These are phyloP conservation scores for Candida mattraensis DNA, from an alignment of 805 yeast genomes.

Conservation along the genomic window DNA sequence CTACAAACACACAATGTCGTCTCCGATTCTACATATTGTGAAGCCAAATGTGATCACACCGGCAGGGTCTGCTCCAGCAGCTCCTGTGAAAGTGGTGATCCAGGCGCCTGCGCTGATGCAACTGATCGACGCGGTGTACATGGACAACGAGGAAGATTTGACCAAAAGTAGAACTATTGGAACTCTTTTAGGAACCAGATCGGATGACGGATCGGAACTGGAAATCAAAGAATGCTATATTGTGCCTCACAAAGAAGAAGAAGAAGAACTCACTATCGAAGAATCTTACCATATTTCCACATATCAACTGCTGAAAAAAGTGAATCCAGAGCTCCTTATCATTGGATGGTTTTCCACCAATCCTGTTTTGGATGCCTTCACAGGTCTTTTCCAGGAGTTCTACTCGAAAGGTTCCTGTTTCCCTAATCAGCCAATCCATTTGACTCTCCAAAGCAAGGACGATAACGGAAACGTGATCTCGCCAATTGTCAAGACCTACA, in stretches of 20 bases:
- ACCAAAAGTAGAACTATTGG: constrained; percentile 71
- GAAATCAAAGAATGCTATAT: constrained; percentile 75
- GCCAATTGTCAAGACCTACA: constrained; percentile 65
- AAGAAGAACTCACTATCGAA: constrained; percentile 74
- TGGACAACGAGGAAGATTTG: constrained; percentile 42
- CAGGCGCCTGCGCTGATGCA: constrained; percentile 74
- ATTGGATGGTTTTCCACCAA: constrained; percentile 82
- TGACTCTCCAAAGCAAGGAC: constrained; percentile 64
- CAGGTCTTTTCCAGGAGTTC: constrained; percentile 79
- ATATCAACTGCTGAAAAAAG: constrained; percentile 68
- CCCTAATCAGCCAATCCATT: constrained; percentile 77
- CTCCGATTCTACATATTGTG: constrained; percentile 36
- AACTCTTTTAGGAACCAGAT: constrained; percentile 75
- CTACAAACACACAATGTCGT: constrained; percentile 25
- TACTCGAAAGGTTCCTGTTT: constrained; percentile 70
- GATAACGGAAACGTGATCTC: constrained; percentile 46
- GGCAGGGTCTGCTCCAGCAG: constrained; percentile 28
- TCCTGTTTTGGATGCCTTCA: constrained; percentile 61
- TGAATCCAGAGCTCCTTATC: constrained; percentile 75
- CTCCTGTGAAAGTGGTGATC: constrained; percentile 54
- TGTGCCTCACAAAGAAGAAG: constrained; percentile 76
- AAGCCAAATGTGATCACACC: constrained; percentile 49
- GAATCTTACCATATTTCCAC: constrained; percentile 72
- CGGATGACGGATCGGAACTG: constrained; percentile 77
- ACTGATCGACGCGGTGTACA: constrained; percentile 67